Base-by-base conservation (phyloP, 2,329 filamentous ascomycete species). In the Trichoderma oligosporum region DNA sequence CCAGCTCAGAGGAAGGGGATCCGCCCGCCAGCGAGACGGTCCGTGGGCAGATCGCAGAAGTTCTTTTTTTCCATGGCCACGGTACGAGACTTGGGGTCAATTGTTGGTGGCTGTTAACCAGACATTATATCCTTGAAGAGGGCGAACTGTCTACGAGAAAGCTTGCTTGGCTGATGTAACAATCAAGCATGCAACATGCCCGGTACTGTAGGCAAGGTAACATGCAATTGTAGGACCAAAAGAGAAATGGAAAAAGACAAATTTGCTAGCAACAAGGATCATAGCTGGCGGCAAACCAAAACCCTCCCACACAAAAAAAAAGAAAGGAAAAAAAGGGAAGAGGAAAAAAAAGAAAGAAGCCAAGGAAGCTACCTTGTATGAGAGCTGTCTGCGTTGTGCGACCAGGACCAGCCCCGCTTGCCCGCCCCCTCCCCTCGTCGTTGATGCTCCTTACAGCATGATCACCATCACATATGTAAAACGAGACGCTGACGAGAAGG, bases 381-480 rank as follows among this genome's bases (percentile, higher is more conserved):
- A 42, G 22, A 42, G 45, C 41, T 38, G 41, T 31, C 20, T 44
- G 27, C 31, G 36, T 38, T 41, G 56, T 54, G 42, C 44, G 42
- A 48, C 48, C 11, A 44, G 42, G 41, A 36, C 48, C 49, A 20
- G 31, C 27, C 56, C 41, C 46, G 27, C 14, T 12, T 38, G 27
- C 29, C 14, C 31, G 33, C 39, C 47, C 9, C 33, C 38, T 29
- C 33, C 45, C 27, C 27, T 57, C 45, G 35, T 38, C 20, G 12
- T 24, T 31, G 18, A 36, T 47, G 44, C 56, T 58, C 56, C 56
- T 39, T 53, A 56, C 59, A 49, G 46, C 33, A 41, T 54, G 48
- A 58, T 58, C 48, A 58, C 29, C 56, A 53, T 53, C 56, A 48
- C 56, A 58, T 58, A 54, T 29, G 41, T 36, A 53, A 47, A 49